A percentile compares a stretch with the other conserved stretches of the same genome.
phyloP scores from a whole-genome alignment of 352 stramenopile species.

The Phytophthora boehmeriae region DNA sequence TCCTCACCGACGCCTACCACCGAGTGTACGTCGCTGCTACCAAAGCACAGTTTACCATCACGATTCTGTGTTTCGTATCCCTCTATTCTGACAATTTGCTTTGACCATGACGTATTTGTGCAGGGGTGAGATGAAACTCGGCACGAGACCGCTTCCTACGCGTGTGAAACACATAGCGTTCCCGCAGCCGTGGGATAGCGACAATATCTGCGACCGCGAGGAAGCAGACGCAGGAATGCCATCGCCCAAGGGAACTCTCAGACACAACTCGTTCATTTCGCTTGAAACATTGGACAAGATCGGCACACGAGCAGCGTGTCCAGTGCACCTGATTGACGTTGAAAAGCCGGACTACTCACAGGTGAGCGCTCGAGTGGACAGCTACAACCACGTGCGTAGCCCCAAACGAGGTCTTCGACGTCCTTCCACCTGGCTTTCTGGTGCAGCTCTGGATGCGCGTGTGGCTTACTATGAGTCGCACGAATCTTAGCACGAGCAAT shows the following conservation, averaged over 20 bases:
- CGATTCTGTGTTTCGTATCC: background rate
- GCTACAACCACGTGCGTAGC: slow-evolving; percentile 60
- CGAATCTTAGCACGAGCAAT: background rate
- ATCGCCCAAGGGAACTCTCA: slow-evolving; percentile 58
- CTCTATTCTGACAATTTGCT: background rate
- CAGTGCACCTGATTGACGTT: slow-evolving; percentile 68
- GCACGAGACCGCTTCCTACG: slow-evolving; percentile 53
- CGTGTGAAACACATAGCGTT: slow-evolving; percentile 60
- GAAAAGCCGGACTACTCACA: slow-evolving; percentile 61
- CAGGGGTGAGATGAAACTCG: slow-evolving; percentile 79
- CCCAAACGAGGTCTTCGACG: slow-evolving; percentile 53
- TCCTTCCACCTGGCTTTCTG: slow-evolving; percentile 59
- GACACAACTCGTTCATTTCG: slow-evolving; percentile 50
- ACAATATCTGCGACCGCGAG: slow-evolving; percentile 24
- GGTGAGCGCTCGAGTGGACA: slow-evolving; percentile 58
- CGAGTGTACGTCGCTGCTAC: slow-evolving; percentile 53
- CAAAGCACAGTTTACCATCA: background rate
- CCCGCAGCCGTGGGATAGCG: slow-evolving; percentile 31
- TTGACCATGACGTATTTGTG: background rate
- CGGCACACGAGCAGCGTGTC: slow-evolving; percentile 69
- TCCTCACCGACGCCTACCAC: slow-evolving; percentile 71
- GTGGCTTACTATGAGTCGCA: slow-evolving; percentile 31
- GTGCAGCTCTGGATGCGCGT: slow-evolving; percentile 30
- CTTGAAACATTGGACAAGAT: slow-evolving; percentile 83
- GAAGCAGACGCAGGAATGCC: slow-evolving; percentile 61